Conservation (phyloP, 2,329 filamentous ascomycete species). For the Metarhizium rileyi region DNA sequence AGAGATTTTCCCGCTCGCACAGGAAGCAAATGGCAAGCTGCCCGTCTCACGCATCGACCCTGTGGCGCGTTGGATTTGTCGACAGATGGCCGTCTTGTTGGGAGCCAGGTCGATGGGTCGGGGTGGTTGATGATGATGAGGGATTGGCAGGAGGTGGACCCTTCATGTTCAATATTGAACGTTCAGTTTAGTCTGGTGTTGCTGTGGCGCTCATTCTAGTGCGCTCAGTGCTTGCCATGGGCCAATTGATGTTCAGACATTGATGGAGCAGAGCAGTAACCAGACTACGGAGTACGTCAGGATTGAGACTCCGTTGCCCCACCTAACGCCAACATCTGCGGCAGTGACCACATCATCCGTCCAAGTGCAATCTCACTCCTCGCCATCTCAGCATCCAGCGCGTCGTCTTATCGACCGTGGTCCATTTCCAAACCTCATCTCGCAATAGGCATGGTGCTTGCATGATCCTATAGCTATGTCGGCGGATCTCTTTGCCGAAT, state of each 20-base stretch:
- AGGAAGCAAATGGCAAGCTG: neutral
- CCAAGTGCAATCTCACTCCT: too few species aligned
- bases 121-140: neutral
- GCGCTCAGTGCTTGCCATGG: too few species aligned
- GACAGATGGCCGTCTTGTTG: neutral
- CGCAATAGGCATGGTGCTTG: neutral
- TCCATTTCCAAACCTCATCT: neutral
- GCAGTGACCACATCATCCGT: too few species aligned
- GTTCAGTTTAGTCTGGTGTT: too few species aligned
- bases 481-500: slow-evolving; percentile 55
- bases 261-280: too few species aligned
- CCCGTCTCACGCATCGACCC: neutral
- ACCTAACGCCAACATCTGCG: too few species aligned
- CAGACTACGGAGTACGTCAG: too few species aligned
- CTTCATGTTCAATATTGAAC: too few species aligned
- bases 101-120: neutral
- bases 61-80: neutral
- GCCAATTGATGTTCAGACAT: too few species aligned
- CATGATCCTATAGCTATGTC: slow-evolving; percentile 37
- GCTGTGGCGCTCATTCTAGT: too few species aligned
- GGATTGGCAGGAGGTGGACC: neutral
- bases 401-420: neutral
- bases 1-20: neutral
- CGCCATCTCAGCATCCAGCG: too few species aligned
- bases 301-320: too few species aligned